These are phyloP conservation scores for Endocalyx cinctus DNA, from an alignment of 2,329 filamentous ascomycete genomes.

Conservation along the genomic window DNA sequence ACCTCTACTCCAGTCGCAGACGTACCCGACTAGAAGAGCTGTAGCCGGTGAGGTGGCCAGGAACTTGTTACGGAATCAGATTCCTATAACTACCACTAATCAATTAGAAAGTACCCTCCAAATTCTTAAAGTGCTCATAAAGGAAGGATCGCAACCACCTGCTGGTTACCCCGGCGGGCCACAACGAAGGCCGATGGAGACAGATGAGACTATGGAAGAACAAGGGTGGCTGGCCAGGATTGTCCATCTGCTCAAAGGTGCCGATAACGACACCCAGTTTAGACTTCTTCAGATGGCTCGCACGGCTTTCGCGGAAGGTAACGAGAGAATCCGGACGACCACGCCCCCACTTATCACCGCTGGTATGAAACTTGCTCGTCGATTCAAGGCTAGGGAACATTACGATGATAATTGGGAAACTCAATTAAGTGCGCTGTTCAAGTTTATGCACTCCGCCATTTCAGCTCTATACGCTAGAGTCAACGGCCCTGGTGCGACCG, in stretches of 20 bases:
- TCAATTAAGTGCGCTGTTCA: constrained; percentile 75
- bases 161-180: constrained; percentile 77
- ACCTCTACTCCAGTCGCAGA: constrained; percentile 83
- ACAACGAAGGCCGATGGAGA: constrained; percentile 73
- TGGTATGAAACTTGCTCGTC: constrained; percentile 81
- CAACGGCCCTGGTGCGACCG: constrained; percentile 70
- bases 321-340: constrained; percentile 93
- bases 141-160: constrained; percentile 82
- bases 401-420: constrained; percentile 62
- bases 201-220: constrained; percentile 96
- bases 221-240: constrained; percentile 95
- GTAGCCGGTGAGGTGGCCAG: constrained; percentile 86
- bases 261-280: constrained; percentile 91
- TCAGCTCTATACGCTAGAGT: constrained; percentile 86
- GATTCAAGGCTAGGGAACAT: constrained; percentile 87
- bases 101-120: constrained; percentile 87
- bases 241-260: constrained; percentile 77
- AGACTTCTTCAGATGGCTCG: constrained; percentile 83
- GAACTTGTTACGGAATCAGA: constrained; percentile 77
- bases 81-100: constrained; percentile 68
- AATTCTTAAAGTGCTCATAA: constrained; percentile 85
- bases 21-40: constrained; percentile 84
- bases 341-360: constrained; percentile 88
- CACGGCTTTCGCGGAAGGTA: constrained; percentile 85
- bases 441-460: constrained; percentile 87